Conservation (phyloP, 345 rosid species). For the Capsella bursapastoris region DNA sequence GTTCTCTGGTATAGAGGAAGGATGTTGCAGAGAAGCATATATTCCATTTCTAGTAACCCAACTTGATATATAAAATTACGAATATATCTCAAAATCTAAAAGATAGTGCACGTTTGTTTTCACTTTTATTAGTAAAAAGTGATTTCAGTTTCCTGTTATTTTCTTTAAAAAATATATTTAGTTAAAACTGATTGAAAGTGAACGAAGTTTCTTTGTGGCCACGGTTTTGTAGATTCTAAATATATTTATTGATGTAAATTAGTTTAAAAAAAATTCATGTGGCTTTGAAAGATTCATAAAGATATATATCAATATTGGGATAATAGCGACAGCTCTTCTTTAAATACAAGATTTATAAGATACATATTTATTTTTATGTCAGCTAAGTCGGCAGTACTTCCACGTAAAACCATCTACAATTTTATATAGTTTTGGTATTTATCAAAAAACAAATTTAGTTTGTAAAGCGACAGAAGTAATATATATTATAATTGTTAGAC, state of each 20-base stretch:
- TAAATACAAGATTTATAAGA: conserved; percentile 14
- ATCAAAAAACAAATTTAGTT: conserved; percentile 4
- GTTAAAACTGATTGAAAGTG: neutral
- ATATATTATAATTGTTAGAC: neutral
- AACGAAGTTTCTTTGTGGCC: conserved; percentile 28
- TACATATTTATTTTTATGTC: conserved; percentile 32
- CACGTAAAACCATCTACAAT: conserved; percentile 39
- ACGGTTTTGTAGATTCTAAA: conserved; percentile 20
- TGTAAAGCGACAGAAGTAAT: conserved; percentile 24
- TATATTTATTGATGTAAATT: neutral
- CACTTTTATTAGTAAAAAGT: conserved; percentile 15
- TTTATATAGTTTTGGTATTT: neutral
- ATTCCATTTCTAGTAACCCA: neutral
- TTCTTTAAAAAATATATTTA: neutral
- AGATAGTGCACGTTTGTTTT: neutral
- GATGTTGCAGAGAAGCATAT: conserved; percentile 10
- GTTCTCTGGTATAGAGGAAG: neutral
- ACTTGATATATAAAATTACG: neutral
- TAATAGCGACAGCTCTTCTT: conserved; percentile 36
- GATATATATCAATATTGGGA: conserved; percentile 22
- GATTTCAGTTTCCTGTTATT: neutral
- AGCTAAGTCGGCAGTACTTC: conserved; percentile 35
- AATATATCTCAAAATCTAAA: neutral
- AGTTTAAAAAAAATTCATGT: neutral
- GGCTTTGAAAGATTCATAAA: conserved; percentile 37